These are phyloP conservation scores for Leucaena leucocephala DNA, from an alignment of 306 rosid genomes.

Conservation along the genomic window DNA sequence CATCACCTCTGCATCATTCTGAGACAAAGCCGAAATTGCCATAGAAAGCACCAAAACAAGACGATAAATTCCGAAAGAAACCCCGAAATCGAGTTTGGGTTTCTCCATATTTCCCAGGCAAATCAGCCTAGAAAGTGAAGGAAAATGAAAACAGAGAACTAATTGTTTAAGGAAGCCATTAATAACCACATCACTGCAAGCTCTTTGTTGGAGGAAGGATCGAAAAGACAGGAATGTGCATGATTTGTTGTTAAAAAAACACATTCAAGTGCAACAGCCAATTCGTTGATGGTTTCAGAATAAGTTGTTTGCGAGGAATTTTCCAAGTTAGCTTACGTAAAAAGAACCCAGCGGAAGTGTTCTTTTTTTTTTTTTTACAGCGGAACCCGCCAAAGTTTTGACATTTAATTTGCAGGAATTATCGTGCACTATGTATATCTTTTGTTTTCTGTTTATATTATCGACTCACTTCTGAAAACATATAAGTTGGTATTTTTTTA, in stretches of 20 bases:
- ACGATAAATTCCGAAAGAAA: neutral
- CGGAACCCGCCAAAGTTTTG: too few species aligned
- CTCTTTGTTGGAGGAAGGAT: neutral
- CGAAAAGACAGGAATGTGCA: neutral
- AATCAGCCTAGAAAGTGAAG: neutral
- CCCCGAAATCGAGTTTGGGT: slow-evolving; percentile 40
- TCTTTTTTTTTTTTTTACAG: too few species aligned
- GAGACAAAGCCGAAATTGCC: slow-evolving; percentile 25
- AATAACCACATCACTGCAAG: slow-evolving; percentile 1
- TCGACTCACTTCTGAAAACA: too few species aligned
- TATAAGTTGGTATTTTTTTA: too few species aligned
- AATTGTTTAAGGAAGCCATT: slow-evolving; percentile 26
- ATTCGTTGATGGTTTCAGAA: neutral
- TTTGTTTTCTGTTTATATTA: too few species aligned
- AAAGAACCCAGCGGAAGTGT: neutral
- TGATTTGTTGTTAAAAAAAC: neutral
- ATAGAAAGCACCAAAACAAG: slow-evolving; percentile 3
- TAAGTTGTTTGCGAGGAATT: neutral
- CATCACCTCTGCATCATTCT: slow-evolving; percentile 59
- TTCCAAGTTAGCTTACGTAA: neutral
- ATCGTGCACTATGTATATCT: too few species aligned
- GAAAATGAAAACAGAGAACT: neutral
- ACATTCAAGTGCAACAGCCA: neutral
- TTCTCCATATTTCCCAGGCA: slow-evolving; percentile 33
- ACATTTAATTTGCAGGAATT: too few species aligned